Conservation (phyloP, 2,329 filamentous ascomycete genomes). For the Chaetomium sp. region DNA sequence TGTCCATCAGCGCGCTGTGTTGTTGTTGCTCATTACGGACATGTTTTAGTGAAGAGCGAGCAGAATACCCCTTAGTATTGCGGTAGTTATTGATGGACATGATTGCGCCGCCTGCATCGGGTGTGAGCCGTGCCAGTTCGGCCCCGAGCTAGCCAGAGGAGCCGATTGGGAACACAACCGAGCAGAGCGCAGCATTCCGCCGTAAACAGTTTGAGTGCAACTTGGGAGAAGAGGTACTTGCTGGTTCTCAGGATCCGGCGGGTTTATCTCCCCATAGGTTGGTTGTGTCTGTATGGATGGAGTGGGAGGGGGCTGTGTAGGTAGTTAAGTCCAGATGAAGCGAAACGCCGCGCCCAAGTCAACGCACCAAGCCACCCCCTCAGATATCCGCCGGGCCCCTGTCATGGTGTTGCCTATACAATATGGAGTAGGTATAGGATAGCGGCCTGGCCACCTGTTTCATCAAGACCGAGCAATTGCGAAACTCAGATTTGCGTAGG, state of each 20-base stretch:
- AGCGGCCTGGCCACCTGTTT: background rate
- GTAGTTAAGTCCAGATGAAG: background rate
- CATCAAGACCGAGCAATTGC: background rate
- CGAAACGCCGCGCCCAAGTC: background rate
- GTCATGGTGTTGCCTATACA: background rate
- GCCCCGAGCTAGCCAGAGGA: background rate
- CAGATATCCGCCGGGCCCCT: background rate
- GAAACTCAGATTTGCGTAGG: background rate
- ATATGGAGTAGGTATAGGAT: background rate
- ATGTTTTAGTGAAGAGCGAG: background rate
- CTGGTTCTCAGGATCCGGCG: background rate
- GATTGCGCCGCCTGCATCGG: background rate
- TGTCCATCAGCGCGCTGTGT: background rate
- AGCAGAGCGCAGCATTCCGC: background rate
- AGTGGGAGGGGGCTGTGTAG: background rate
- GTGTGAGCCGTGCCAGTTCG: background rate
- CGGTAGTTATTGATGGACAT: slow-evolving; percentile 1
- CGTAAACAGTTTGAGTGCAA: too few species aligned
- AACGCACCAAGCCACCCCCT: background rate
- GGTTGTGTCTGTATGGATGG: background rate
- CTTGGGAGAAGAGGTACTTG: background rate
- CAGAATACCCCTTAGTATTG: slow-evolving; percentile 9
- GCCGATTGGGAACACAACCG: background rate
- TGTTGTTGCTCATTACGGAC: background rate
- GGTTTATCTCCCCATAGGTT: background rate